phyloP scores from a whole-genome alignment of 2,329 filamentous ascomycete species.

The Calonectria honghensis region DNA sequence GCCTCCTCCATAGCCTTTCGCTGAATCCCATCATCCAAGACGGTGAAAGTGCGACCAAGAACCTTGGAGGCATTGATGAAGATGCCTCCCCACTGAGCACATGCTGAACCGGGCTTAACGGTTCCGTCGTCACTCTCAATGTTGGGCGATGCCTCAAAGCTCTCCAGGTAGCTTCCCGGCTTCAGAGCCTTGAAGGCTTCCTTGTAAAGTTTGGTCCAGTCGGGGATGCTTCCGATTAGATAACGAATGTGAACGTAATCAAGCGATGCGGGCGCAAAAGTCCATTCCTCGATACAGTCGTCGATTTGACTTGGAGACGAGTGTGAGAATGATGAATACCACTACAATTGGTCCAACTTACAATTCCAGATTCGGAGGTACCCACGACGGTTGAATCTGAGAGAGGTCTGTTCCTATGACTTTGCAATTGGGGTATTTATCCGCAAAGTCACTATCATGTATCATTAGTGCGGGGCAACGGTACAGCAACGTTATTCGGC shows the following conservation, averaged over 20 bases:
- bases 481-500: neutral
- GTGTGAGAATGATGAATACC: neutral
- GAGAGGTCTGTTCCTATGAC: slow-evolving; percentile 75
- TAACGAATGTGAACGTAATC: slow-evolving; percentile 76
- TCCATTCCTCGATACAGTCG: slow-evolving; percentile 73
- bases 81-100: slow-evolving; percentile 45
- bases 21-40: slow-evolving; percentile 47
- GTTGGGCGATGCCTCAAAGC: slow-evolving; percentile 49
- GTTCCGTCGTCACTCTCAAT: slow-evolving; percentile 55
- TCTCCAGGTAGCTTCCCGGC: slow-evolving; percentile 67
- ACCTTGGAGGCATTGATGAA: slow-evolving; percentile 50
- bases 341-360: neutral
- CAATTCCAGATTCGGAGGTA: slow-evolving; percentile 42
- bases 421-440: slow-evolving; percentile 65
- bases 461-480: neutral
- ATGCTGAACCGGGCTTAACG: slow-evolving; percentile 48
- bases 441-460: slow-evolving; percentile 67
- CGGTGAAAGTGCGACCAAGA: slow-evolving; percentile 52
- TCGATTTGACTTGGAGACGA: slow-evolving; percentile 69
- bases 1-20: slow-evolving; percentile 47
- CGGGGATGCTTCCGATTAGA: slow-evolving; percentile 69
- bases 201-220: slow-evolving; percentile 71
- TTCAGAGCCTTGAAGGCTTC: slow-evolving; percentile 70
- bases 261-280: slow-evolving; percentile 66
- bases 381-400: slow-evolving; percentile 74